Percentiles rank a stretch among this genome's conserved stretches.
These are phyloP conservation scores for Fragosphaeria purpurea DNA, from an alignment of 2,329 filamentous ascomycete species.

Conservation along the genomic window DNA sequence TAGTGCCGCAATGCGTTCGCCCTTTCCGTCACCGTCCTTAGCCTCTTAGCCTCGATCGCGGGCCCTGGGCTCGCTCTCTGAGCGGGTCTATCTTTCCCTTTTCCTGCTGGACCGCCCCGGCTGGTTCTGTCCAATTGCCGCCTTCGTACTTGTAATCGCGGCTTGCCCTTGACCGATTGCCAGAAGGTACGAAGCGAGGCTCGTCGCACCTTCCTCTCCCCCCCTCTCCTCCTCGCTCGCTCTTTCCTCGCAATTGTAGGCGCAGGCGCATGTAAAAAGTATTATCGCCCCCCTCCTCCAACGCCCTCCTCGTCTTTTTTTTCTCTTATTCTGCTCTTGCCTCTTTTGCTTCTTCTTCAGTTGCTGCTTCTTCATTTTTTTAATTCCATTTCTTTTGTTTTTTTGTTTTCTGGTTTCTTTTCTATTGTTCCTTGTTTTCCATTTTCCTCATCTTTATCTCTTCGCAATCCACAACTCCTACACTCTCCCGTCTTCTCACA, in stretches of 20 bases:
- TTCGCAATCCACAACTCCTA: not conserved
- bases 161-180: conserved; percentile 7
- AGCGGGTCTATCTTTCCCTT: too few species aligned
- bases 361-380: not conserved
- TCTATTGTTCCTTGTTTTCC: not conserved
- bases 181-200: not conserved
- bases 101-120: too few species aligned
- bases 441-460: not conserved
- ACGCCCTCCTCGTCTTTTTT: not conserved
- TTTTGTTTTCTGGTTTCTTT: not conserved
- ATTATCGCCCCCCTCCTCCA: not conserved
- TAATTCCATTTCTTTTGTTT: not conserved
- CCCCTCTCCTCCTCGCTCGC: not conserved
- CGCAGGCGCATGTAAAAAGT: too few species aligned
- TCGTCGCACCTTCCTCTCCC: not conserved
- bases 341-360: not conserved
- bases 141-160: conserved; percentile 3
- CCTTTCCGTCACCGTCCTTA: too few species aligned
- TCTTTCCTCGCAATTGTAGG: not conserved
- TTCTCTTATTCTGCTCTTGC: not conserved
- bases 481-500: too few species aligned
- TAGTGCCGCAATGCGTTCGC: too few species aligned
- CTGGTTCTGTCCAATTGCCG: conserved; percentile 10
- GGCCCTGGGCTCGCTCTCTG: too few species aligned
- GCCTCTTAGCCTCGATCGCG: too few species aligned